These are phyloP conservation scores for Themeda triandra DNA, from an alignment of 176 grass and related monocot species.

Conservation along the genomic window DNA sequence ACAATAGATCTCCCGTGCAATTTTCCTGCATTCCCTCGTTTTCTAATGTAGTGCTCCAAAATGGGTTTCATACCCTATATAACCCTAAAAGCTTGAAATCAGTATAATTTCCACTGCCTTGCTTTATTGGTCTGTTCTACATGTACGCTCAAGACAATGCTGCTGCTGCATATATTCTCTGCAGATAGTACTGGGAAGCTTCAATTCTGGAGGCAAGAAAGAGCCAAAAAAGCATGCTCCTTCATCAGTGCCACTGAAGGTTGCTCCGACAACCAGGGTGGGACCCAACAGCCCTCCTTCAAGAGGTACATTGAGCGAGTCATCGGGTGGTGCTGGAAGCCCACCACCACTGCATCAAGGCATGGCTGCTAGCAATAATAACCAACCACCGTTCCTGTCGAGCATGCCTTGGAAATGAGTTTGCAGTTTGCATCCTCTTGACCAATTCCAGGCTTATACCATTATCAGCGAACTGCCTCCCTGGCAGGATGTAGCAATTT, in stretches of 20 bases:
- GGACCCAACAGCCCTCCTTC: conserved; percentile 61
- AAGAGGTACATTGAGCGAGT: conserved; percentile 71
- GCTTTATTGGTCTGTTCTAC: neutral
- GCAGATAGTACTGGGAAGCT: conserved; percentile 86
- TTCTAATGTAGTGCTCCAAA: neutral
- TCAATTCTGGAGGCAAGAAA: conserved; percentile 66
- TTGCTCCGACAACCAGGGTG: neutral
- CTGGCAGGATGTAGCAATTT: conserved; percentile 19
- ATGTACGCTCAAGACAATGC: neutral
- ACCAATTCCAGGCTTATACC: neutral
- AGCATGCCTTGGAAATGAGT: conserved; percentile 86
- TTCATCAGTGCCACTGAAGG: conserved; percentile 39
- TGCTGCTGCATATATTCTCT: neutral
- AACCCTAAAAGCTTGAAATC: neutral
- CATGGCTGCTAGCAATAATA: conserved; percentile 40
- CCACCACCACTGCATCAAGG: conserved; percentile 55
- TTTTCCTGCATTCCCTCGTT: neutral
- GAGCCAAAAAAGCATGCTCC: conserved; percentile 43
- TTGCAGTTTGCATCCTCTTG: conserved; percentile 3
- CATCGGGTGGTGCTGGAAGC: conserved; percentile 66
- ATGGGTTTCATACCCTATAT: neutral
- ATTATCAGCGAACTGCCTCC: neutral
- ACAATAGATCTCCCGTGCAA: neutral
- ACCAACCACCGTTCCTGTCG: conserved; percentile 56
- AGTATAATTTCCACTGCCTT: neutral